Evolutionary conservation across 106 monocot genomes (phyloP).

Genomic region (Allium cepa): DNA sequence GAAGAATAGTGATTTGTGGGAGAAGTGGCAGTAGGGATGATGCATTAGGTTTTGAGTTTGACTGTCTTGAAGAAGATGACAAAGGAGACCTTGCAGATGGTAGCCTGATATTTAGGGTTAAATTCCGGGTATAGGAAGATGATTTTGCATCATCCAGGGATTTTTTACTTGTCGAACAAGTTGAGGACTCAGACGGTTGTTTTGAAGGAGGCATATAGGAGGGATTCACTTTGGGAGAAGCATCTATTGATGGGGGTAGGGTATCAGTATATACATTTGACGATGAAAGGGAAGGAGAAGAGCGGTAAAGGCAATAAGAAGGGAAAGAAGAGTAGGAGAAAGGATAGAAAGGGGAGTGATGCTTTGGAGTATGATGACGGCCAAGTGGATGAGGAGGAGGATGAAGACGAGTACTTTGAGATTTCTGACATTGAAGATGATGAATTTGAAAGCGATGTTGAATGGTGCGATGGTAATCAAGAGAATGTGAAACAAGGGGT

Average conservation of each 20-base stretch:
- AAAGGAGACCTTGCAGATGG: conserved; percentile 46
- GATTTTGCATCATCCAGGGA: conserved; percentile 56
- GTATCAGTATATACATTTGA: conserved; percentile 78
- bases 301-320: conserved; percentile 7
- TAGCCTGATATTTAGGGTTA: conserved; percentile 49
- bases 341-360: not conserved
- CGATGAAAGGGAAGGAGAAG: conserved; percentile 41
- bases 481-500: not conserved
- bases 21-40: conserved; percentile 84
- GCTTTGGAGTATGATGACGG: conserved; percentile 11
- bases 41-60: conserved; percentile 71
- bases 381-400: conserved; percentile 17
- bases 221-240: conserved; percentile 63
- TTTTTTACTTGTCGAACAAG: conserved; percentile 89
- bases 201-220: conserved; percentile 72
- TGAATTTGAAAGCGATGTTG: no score
- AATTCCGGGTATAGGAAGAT: conserved; percentile 51
- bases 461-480: not conserved
- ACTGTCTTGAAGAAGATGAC: conserved; percentile 70
- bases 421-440: no score
- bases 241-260: conserved; percentile 76
- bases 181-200: conserved; percentile 67
- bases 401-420: not conserved
- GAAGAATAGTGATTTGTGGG: conserved; percentile 38
- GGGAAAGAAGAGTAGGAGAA: conserved; percentile 2